phyloP scores from a whole-genome alignment of 139 green algal genomes.

The Chlorella ohadii region DNA sequence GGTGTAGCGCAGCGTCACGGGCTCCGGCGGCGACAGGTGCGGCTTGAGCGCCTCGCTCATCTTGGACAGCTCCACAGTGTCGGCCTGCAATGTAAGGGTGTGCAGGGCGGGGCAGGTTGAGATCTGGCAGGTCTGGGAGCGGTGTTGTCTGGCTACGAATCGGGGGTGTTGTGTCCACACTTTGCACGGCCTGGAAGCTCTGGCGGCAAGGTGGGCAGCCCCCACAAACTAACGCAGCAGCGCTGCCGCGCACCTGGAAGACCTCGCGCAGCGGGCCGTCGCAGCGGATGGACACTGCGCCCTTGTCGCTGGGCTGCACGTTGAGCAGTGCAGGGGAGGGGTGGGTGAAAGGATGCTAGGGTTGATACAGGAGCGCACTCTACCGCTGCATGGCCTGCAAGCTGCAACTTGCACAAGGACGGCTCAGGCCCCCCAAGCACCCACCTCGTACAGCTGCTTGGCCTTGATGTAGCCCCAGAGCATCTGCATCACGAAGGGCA shows the following conservation, averaged over 20 bases:
- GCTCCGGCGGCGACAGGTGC: not conserved
- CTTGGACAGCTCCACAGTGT: not conserved
- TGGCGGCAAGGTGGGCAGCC: no score
- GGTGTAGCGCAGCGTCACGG: conserved; percentile 1
- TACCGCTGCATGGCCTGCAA: not conserved
- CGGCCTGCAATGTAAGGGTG: not conserved
- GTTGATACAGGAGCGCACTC: no score
- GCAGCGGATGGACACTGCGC: conserved; percentile 4
- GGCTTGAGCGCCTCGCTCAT: conserved; percentile 12
- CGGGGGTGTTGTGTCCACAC: no score
- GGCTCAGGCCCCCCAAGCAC: not conserved
- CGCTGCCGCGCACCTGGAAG: not conserved
- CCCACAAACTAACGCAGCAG: no score
- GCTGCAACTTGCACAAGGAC: not conserved
- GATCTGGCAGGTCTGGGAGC: no score
- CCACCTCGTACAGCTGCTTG: conserved; percentile 28
- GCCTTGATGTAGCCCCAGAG: conserved; percentile 46
- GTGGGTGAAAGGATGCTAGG: not conserved
- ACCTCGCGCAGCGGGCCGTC: conserved; percentile 12
- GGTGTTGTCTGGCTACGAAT: no score
- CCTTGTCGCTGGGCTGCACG: conserved; percentile 17
- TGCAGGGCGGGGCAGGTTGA: no score
- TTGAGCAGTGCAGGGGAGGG: no score
- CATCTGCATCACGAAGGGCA: conserved; percentile 33
- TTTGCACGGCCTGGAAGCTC: no score